These are phyloP conservation scores for Malus hybrid DNA, from an alignment of 331 rosid genomes.

Conservation along the genomic window DNA sequence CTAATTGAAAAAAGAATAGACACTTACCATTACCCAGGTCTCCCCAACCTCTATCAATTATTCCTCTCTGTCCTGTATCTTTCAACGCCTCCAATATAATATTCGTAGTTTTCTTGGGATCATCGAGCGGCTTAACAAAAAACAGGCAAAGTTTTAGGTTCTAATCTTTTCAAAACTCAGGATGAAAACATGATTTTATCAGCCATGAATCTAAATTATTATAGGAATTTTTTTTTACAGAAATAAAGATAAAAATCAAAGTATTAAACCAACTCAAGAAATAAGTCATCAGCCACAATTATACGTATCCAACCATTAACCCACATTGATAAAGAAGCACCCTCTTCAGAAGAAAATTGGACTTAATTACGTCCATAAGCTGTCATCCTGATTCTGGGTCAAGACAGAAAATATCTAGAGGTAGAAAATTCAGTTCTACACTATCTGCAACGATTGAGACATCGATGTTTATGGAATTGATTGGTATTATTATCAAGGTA, in stretches of 20 bases:
- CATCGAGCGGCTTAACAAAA: conserved; percentile 73
- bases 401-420: not conserved
- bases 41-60: conserved; percentile 91
- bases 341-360: not conserved
- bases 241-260: not conserved
- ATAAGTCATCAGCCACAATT: not conserved
- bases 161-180: not conserved
- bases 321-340: not conserved
- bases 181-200: not conserved
- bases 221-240: not conserved
- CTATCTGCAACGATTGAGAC: not conserved
- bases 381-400: not conserved
- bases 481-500: not conserved
- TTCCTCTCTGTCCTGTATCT: conserved; percentile 78
- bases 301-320: not conserved
- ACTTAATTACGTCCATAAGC: not conserved
- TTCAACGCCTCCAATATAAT: conserved; percentile 78
- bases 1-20: conserved; percentile 10
- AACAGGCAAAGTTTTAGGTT: conserved; percentile 11
- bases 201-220: not conserved
- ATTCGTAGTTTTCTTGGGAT: conserved; percentile 56
- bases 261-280: not conserved
- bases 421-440: not conserved
- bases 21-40: conserved; percentile 75
- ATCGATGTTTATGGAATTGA: not conserved